Base-by-base conservation (phyloP, 2,329 filamentous ascomycete genomes). In the Colletotrichum sp. region DNA sequence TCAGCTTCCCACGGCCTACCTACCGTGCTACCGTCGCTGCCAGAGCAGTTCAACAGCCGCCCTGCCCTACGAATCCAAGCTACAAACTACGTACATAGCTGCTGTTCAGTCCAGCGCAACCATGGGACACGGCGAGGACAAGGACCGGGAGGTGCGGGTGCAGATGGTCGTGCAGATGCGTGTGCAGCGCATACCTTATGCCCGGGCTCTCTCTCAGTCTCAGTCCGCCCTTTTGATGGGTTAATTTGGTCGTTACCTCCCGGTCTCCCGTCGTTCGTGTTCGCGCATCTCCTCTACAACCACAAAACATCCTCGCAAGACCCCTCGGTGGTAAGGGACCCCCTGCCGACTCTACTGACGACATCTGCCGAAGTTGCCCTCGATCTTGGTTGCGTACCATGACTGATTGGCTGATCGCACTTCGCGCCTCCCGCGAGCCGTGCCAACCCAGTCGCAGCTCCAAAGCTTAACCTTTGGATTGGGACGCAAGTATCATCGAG, bases 381-480 rank as follows among this genome's bases (percentile, higher is more conserved):
- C n/a, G 30, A 62, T 71, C 34, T 55, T 36, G 52, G 21, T n/a
- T 18, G 60, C 49, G 4, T 55, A 30, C 24, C 52, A n/a, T 18
- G 6, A 36, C 16, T 75, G 72, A 71, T 74, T 74, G 72, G 67
- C 26, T 5, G 26, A 36, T 73, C 62, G 34, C n/a, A 49, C 15
- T 18, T 52, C 34, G 13, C 16, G 16, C 28, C 18, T 60, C 34
- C 68, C 72, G 36, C 34, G 62, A 64, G 59, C 73, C 70, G 70
- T 69, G 73, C 73, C 70, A 76, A 36, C 73, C 73, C 63, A 28
- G 73, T 69, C 64, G 30, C 24, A 57, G 16, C n/a, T 59, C 18
- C 26, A 76, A 76, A 76, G 64, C 73, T 73, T 76, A 76, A 76
- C 70, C 70, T 76, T 55, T 49, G 28, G 44, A 26, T 32, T 39